phyloP scores from a whole-genome alignment of 306 rosid species.

The Parietaria judaica region DNA sequence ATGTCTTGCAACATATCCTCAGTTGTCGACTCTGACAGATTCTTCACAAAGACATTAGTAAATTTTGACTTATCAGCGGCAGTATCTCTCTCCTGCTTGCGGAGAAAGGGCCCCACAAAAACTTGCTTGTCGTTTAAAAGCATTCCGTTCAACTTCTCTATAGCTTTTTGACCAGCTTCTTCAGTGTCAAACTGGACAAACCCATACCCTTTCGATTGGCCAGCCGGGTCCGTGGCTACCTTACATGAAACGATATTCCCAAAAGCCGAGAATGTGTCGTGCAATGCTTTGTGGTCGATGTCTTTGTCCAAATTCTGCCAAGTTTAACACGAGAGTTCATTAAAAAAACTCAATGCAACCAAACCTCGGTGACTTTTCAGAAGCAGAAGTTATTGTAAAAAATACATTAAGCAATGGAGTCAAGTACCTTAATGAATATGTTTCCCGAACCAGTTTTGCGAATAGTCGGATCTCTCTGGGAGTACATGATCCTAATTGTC shows the following conservation, averaged over 20 bases:
- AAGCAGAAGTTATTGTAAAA: no score
- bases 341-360: not conserved
- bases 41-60: conserved; percentile 84
- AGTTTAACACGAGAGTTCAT: not conserved
- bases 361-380: no score
- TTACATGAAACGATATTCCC: conserved; percentile 91
- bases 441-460: conserved; percentile 94
- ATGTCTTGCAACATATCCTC: conserved; percentile 60
- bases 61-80: conserved; percentile 44
- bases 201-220: conserved; percentile 95
- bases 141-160: conserved; percentile 88
- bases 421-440: conserved; percentile 80
- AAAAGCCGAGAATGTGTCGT: conserved; percentile 80
- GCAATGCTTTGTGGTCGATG: conserved; percentile 91
- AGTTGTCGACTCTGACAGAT: conserved; percentile 59
- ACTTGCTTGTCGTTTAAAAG: conserved; percentile 90
- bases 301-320: conserved; percentile 85
- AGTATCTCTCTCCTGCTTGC: conserved; percentile 89
- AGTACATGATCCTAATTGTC: conserved; percentile 83
- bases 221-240: conserved; percentile 76
- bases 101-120: conserved; percentile 91
- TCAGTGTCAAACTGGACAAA: conserved; percentile 86
- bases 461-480: conserved; percentile 87
- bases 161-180: conserved; percentile 83
- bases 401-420: not conserved